Conservation (phyloP, 2,329 filamentous ascomycete genomes). For the Colletotrichum chrysophilum region DNA sequence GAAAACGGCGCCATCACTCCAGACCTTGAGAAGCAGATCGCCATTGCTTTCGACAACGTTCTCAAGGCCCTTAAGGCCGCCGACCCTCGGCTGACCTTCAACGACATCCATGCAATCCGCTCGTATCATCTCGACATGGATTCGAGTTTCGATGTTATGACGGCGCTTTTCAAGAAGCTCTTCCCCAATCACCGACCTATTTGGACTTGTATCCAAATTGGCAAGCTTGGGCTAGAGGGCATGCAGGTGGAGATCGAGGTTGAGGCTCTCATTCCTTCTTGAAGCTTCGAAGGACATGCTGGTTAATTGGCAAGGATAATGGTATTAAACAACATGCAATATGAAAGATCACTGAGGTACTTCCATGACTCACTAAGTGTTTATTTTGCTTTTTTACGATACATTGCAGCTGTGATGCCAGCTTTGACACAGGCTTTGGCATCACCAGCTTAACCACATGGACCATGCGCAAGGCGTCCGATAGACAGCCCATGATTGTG, state of each 20-base stretch:
- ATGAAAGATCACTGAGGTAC: not conserved
- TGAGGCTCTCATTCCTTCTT: constrained; percentile 35
- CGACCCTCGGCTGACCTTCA: constrained; percentile 35
- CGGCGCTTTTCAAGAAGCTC: constrained; percentile 51
- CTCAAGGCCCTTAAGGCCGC: constrained; percentile 26
- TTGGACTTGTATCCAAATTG: constrained; percentile 59
- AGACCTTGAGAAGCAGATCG: constrained; percentile 44
- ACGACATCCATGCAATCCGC: constrained; percentile 29
- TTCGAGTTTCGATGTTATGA: constrained; percentile 41
- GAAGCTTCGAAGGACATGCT: not conserved
- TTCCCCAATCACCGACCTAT: constrained; percentile 57
- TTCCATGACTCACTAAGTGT: not conserved
- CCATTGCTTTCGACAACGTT: constrained; percentile 33
- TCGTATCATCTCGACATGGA: constrained; percentile 29
- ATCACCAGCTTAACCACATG: not conserved
- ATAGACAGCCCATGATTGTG: not conserved
- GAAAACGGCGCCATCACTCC: constrained; percentile 21
- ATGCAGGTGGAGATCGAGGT: constrained; percentile 68
- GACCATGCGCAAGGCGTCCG: not conserved
- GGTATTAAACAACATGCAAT: not conserved
- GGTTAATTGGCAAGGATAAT: not conserved
- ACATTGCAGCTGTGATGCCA: not conserved
- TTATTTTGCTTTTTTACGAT: not conserved
- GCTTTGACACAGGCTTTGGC: not conserved
- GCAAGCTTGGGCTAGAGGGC: constrained; percentile 46